Evolutionary conservation across 345 rosid species (phyloP).

Genomic region (Salix koriyanagi): DNA sequence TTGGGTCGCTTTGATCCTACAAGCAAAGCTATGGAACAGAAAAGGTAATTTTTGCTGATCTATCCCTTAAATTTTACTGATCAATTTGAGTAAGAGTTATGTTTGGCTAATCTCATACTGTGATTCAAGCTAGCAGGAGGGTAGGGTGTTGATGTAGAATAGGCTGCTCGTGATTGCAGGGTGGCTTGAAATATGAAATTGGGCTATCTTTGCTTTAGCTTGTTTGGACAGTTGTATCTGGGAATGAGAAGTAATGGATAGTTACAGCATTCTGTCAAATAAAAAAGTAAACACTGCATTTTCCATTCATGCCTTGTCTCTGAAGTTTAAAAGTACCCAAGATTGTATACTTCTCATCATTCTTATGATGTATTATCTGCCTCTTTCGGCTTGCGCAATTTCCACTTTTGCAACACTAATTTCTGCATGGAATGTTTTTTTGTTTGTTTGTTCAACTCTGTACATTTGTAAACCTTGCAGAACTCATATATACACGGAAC

Average conservation of each 20-base stretch:
- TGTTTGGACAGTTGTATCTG: no score
- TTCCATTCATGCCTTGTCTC: no score
- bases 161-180: no score
- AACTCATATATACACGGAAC: conserved; percentile 47
- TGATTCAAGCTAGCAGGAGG: not conserved
- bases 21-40: conserved; percentile 31
- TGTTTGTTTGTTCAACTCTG: not conserved
- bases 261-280: no score
- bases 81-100: not conserved
- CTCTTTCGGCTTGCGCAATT: not conserved
- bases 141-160: no score
- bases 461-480: conserved; percentile 18
- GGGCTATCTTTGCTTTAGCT: no score
- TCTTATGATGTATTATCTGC: no score
- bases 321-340: no score
- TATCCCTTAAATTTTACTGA: not conserved
- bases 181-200: no score
- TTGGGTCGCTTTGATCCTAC: conserved; percentile 20
- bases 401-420: not conserved
- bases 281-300: no score
- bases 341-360: no score
- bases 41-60: conserved; percentile 40
- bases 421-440: not conserved
- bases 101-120: not conserved
- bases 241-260: no score